phyloP scores from a whole-genome alignment of 768 basidiomycete species.

The Zangia roseola region DNA sequence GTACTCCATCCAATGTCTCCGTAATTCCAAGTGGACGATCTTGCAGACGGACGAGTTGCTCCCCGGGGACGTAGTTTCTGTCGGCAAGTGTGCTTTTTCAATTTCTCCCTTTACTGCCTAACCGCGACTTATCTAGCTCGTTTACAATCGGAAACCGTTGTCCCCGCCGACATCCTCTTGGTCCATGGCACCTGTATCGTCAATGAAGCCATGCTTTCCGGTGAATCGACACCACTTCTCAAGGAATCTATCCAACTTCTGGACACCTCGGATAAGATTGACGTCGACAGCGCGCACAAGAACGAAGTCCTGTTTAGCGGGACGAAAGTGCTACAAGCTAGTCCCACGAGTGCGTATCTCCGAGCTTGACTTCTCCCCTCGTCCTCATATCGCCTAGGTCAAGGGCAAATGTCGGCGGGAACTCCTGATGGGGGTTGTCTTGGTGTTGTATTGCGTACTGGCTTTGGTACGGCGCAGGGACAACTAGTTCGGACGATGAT shows the following conservation, averaged over 20 bases:
- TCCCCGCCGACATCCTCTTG: constrained; percentile 93
- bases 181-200: constrained; percentile 92
- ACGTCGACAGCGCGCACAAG: constrained; percentile 85
- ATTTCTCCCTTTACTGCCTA: not conserved
- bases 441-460: constrained; percentile 89
- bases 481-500: constrained; percentile 99
- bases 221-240: constrained; percentile 94
- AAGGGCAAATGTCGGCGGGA: constrained; percentile 41
- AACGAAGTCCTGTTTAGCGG: constrained; percentile 91
- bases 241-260: constrained; percentile 93
- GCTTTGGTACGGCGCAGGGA: constrained; percentile 97
- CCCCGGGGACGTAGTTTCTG: constrained; percentile 86
- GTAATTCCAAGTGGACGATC: constrained; percentile 77
- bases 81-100: constrained; percentile 51
- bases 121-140: constrained; percentile 43
- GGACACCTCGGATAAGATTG: constrained; percentile 69
- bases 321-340: constrained; percentile 93
- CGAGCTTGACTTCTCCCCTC: not conserved
- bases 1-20: constrained; percentile 79
- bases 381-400: constrained; percentile 18
- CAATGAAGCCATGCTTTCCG: constrained; percentile 99
- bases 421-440: constrained; percentile 93
- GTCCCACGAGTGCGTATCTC: constrained; percentile 36
- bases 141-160: constrained; percentile 74
- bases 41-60: constrained; percentile 85